Evolutionary conservation across 2,329 filamentous ascomycete genomes (phyloP).

Genomic region (Diaporthe caulivora): DNA sequence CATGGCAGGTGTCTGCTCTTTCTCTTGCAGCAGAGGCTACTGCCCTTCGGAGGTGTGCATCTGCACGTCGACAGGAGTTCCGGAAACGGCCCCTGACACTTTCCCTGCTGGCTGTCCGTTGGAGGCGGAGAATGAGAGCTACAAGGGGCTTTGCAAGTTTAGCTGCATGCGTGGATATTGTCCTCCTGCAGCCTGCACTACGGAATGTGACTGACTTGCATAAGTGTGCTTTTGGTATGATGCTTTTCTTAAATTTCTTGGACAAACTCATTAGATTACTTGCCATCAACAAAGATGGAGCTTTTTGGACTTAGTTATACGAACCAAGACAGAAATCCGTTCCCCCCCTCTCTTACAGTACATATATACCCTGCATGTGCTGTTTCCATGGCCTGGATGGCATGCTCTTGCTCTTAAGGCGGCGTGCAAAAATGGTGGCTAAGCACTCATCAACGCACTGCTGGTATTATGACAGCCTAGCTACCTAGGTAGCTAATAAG

Average conservation of each 20-base stretch:
- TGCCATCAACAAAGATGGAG: neutral
- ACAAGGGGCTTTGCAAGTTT: constrained; percentile 60
- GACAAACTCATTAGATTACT: neutral
- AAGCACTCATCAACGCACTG: neutral
- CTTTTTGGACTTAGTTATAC: neutral
- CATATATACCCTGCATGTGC: neutral
- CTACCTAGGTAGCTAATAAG: neutral
- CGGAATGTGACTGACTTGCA: constrained; percentile 16
- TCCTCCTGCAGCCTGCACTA: constrained; percentile 50
- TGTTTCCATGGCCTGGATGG: too few relatives aligned
- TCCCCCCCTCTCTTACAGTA: too few relatives aligned
- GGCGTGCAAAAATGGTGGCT: neutral
- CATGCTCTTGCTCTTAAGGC: neutral
- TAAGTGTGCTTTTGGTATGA: neutral
- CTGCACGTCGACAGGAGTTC: constrained; percentile 40
- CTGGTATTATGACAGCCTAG: neutral
- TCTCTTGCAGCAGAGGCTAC: constrained; percentile 41
- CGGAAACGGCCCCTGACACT: constrained; percentile 41
- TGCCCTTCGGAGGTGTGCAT: constrained; percentile 41
- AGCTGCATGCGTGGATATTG: constrained; percentile 61
- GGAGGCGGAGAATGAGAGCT: constrained; percentile 50
- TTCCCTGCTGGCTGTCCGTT: constrained; percentile 50
- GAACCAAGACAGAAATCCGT: too few relatives aligned
- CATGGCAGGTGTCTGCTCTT: constrained; percentile 41
- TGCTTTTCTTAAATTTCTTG: neutral